Evolutionary conservation across 2,329 filamentous ascomycete genomes (phyloP), one percentile per base, ranked within the genome.

Genomic region (Cladobotryum mycophilum): DNA sequence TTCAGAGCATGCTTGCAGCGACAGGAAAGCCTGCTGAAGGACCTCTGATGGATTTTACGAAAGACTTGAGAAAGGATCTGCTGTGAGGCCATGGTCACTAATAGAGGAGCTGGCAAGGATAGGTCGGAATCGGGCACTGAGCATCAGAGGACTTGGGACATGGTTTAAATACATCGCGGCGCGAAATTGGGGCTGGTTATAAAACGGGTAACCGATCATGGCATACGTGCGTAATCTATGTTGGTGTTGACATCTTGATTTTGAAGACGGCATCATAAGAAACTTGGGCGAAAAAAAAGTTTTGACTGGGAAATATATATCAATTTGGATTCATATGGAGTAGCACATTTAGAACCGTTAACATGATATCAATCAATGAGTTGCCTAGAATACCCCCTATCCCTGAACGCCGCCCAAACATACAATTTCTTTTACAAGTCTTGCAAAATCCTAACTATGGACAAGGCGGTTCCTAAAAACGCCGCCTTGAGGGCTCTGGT

Each of bases 401-500:
- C 20, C 54, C 53, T 44, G 20, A 65, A 65, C 63, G 63, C 63
- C 63, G 41, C 33, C 38, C 17, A 38, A 20, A 36, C 13, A 41
- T 41, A 36, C 30, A 36, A 42, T 33, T 42, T 42, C 35, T 38
- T 42, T n/a, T 37, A 45, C 42, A 15, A 40, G 20, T 22, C 40
- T 51, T 38, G 33, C 37, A 30, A 22, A 43, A 34, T 52, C 35
- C 46, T 25, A 45, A 22, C 7, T 18, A 42, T 22, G 43, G 12
- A 25, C 13, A 14, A 17, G 20, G 15, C 15, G 3, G 22, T n/a
- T n/a, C 47, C 65, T 78, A 89, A 65, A 75, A 86, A 61, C 88
- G 79, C 70, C 84, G 84, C 64, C 86, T 81, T 55, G 84, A 82
- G 5, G 89, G 88, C 69, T 95, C 89, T 3, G 92, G 92, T 60